Base-by-base conservation (phyloP, 495 filamentous ascomycete genomes). In the Penicillium bialowiezense region DNA sequence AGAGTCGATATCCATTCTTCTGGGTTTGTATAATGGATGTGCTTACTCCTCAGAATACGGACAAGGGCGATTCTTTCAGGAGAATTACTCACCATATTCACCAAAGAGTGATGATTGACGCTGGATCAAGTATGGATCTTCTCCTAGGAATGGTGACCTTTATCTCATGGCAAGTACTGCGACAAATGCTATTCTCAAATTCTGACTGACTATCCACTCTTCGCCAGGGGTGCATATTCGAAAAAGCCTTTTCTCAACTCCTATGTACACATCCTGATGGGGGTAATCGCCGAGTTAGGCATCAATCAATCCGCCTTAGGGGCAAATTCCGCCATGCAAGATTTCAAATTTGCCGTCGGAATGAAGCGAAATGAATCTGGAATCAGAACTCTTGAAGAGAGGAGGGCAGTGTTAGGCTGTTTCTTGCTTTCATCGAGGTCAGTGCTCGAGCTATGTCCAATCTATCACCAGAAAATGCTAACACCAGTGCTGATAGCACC, bases 1-100 rank as follows among this genome's bases (percentile, higher is more conserved):
- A 64, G 21, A 58, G 67, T 28, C 48, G 67, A 26, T 66, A 72
- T 14, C 80, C 81, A 0, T 77, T 82, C 33, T 46, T 82, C 20
- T 80, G 79, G 73, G 65, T 78, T 19, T 75, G 69, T 48, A 80
- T 83, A 23, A 78, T 82, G 68, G 67, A 71, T 5, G 65, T 77
- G 1, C 41, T 60, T 0, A 67, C 61, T 5, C 63, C 48, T 39
- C 67, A 56, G 0, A 58, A 62, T 6, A 52, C 57, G 7, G 56
- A 70, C 36, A 73, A 75, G 36, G 56, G 65, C 1, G 48, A 43
- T 1, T 46, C 79, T 2, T 63, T 64, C 18, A 62, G 55, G 18
- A 64, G 69, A 39, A 56, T 74, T 43, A 72, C 68, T 55, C 62
- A 57, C 32, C 62, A 72, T 7, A 45, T 82, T 12, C 69, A 70